phyloP scores from a whole-genome alignment of 768 basidiomycete species.

The Calocybe gangraenosa region DNA sequence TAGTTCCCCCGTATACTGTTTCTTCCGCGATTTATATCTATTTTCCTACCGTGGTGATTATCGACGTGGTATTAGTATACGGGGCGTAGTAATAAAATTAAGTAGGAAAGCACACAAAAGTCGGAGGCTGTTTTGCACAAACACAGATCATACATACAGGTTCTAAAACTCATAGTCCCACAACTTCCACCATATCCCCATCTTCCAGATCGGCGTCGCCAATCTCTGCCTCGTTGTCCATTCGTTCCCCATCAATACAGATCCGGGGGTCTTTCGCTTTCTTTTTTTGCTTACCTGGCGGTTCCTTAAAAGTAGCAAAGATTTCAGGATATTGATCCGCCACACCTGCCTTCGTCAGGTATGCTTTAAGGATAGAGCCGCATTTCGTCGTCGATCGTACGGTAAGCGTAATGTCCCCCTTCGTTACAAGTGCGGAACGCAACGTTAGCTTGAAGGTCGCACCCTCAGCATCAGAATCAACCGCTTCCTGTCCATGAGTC shows the following conservation, averaged over 20 bases:
- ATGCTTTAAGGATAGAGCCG: conserved; percentile 70
- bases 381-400: conserved; percentile 77
- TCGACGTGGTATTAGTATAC: too few relatives aligned
- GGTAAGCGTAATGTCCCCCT: conserved; percentile 57
- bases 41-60: too few relatives aligned
- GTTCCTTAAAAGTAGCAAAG: conserved; percentile 17
- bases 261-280: conserved; percentile 42
- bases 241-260: conserved; percentile 67
- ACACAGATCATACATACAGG: too few relatives aligned
- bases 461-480: conserved; percentile 38
- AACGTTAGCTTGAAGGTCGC: conserved; percentile 64
- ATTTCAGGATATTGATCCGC: conserved; percentile 45
- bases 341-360: conserved; percentile 64
- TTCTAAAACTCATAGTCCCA: conserved; percentile 41
- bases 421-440: conserved; percentile 48
- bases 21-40: too few relatives aligned
- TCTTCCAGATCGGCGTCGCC: conserved; percentile 72
- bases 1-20: too few relatives aligned
- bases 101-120: too few relatives aligned
- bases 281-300: conserved; percentile 25
- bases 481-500: conserved; percentile 19
- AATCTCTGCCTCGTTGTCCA: conserved; percentile 57
- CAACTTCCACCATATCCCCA: conserved; percentile 75
- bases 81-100: too few relatives aligned
- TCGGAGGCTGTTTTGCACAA: too few relatives aligned